Conservation (phyloP, 257 asterid genomes). For the Przewalskia tangutica region DNA sequence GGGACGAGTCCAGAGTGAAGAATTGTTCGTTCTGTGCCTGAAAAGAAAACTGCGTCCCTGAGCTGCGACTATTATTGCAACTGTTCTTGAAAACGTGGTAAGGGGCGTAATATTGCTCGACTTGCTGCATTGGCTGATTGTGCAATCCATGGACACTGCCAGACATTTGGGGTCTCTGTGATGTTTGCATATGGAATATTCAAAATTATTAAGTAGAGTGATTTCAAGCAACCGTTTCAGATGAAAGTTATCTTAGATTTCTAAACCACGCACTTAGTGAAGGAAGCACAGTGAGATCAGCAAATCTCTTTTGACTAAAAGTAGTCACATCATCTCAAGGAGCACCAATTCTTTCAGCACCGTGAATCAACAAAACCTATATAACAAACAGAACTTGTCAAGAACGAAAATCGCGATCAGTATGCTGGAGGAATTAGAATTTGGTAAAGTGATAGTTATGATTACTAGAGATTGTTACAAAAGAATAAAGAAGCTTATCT, state of each 20-base stretch:
- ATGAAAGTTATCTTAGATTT: background rate
- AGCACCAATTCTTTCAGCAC: background rate
- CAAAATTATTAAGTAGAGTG: background rate
- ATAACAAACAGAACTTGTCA: background rate
- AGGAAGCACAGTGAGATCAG: background rate
- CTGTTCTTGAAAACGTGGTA: conserved; percentile 42
- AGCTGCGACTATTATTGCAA: conserved; percentile 32
- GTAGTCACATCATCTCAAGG: background rate
- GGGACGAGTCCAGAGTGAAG: conserved; percentile 78
- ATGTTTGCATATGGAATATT: conserved; percentile 45
- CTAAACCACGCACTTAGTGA: background rate
- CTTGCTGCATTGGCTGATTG: conserved; percentile 44
- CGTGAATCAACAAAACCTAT: background rate
- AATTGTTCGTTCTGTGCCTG: conserved; percentile 43
- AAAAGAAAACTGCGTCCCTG: conserved; percentile 42
- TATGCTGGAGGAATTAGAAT: background rate
- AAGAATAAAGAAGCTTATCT: background rate
- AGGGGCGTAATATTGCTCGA: conserved; percentile 29
- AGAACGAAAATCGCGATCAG: background rate
- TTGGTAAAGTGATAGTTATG: background rate
- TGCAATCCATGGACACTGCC: conserved; percentile 29
- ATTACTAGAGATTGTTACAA: background rate
- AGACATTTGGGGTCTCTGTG: conserved; percentile 47
- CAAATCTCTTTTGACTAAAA: background rate
- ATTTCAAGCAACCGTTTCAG: background rate